phyloP scores from a whole-genome alignment of 352 stramenopile species.

The Lagenidium sp. region DNA sequence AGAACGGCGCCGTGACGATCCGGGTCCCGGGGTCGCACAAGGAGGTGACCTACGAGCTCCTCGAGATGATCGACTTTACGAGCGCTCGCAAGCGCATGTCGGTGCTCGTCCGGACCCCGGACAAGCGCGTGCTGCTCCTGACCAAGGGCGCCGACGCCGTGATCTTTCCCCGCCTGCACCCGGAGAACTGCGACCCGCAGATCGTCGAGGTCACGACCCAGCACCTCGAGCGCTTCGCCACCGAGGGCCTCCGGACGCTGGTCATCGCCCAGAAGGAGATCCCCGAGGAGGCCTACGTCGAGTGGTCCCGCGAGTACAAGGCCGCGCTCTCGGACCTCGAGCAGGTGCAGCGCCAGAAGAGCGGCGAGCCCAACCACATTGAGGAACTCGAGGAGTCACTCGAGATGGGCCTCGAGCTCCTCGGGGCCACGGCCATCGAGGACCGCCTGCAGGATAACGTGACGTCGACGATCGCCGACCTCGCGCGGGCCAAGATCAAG shows the following conservation, averaged over 20 bases:
- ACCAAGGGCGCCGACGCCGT: slow-evolving; percentile 84
- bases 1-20: slow-evolving; percentile 57
- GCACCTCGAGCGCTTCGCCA: slow-evolving; percentile 80
- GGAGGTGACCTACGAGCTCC: slow-evolving; percentile 70
- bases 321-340: slow-evolving; percentile 59
- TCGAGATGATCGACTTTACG: slow-evolving; percentile 98
- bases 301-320: slow-evolving; percentile 76
- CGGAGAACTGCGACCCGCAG: slow-evolving; percentile 23
- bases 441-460: slow-evolving; percentile 75
- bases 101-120: slow-evolving; percentile 87
- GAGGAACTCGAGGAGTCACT: slow-evolving; percentile 80
- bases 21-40: slow-evolving; percentile 16
- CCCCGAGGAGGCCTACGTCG: slow-evolving; percentile 36
- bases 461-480: slow-evolving; percentile 60
- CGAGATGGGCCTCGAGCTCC: slow-evolving; percentile 57
- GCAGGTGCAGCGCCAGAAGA: slow-evolving; percentile 46
- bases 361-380: slow-evolving; percentile 53
- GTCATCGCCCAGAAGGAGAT: slow-evolving; percentile 85
- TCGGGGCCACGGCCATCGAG: slow-evolving; percentile 77
- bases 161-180: slow-evolving; percentile 54
- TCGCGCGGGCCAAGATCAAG: slow-evolving; percentile 70
- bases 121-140: slow-evolving; percentile 55
- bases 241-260: slow-evolving; percentile 81
- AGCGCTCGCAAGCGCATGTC: slow-evolving; percentile 98
- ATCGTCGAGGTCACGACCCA: slow-evolving; percentile 58